A percentile compares a stretch with the other conserved stretches of the same genome.
These are phyloP conservation scores for Lipomyces chichibuensis DNA, from an alignment of 805 yeast species.

Conservation along the genomic window DNA sequence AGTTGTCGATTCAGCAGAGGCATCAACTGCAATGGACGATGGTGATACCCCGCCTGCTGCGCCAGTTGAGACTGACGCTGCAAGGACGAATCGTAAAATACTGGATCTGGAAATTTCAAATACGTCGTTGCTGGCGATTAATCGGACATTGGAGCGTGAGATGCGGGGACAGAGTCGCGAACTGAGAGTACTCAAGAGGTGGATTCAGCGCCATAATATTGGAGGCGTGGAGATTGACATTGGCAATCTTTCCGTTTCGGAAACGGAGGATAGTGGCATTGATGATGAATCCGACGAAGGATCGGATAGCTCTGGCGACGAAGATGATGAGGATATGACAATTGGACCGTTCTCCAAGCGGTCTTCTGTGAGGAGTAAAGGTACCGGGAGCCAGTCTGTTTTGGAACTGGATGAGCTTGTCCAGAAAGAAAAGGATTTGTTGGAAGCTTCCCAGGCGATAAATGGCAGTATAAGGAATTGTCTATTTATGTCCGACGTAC, in stretches of 20 bases:
- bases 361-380: neutral
- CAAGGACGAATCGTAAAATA: slow-evolving; percentile 38
- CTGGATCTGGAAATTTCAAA: slow-evolving; percentile 43
- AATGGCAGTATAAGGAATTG: slow-evolving; percentile 23
- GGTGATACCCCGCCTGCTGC: neutral
- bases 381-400: neutral
- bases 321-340: slow-evolving; percentile 16
- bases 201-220: slow-evolving; percentile 19
- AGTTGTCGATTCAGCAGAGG: neutral
- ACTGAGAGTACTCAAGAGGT: slow-evolving; percentile 30
- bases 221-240: neutral
- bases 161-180: slow-evolving; percentile 38
- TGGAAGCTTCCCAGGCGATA: slow-evolving; percentile 13
- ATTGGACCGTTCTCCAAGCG: neutral
- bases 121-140: slow-evolving; percentile 39
- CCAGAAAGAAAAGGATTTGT: slow-evolving; percentile 14
- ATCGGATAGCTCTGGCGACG: neutral
- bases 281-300: slow-evolving; percentile 5
- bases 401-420: neutral
- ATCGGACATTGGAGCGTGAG: slow-evolving; percentile 39
- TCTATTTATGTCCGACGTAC: slow-evolving; percentile 19
- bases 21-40: neutral
- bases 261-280: slow-evolving; percentile 16
- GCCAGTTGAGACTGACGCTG: slow-evolving; percentile 17
- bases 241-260: slow-evolving; percentile 5